Evolutionary conservation across 1,284 basidiomycete genomes (phyloP).

Genomic region (Ustilago curta): DNA sequence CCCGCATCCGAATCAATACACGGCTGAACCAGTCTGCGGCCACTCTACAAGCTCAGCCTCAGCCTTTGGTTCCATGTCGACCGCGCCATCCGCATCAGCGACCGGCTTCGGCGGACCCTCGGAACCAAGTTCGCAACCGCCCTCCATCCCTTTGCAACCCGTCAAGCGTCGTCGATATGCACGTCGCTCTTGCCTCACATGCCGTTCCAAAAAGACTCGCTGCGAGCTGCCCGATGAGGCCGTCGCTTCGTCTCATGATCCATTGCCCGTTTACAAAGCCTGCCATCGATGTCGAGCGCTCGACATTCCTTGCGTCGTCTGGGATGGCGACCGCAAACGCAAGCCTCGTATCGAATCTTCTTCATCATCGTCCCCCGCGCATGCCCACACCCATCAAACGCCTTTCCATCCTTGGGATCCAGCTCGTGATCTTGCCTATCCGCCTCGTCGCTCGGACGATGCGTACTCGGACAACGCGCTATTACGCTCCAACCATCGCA

Average conservation of each 20-base stretch:
- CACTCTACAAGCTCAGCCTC: slow-evolving; percentile 1
- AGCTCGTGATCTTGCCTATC: background rate
- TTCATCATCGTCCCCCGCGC: background rate
- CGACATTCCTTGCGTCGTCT: slow-evolving; percentile 47
- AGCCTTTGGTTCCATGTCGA: slow-evolving; percentile 1
- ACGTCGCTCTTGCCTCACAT: slow-evolving; percentile 47
- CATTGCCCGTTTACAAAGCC: slow-evolving; percentile 28
- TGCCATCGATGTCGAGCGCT: slow-evolving; percentile 45
- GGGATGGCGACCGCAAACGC: slow-evolving; percentile 47
- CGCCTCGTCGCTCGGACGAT: background rate
- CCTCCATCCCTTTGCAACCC: slow-evolving; percentile 8
- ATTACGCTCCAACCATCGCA: background rate
- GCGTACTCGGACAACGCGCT: background rate
- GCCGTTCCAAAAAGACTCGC: slow-evolving; percentile 48
- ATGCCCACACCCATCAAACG: background rate
- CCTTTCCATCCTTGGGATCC: background rate
- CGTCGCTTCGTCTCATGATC: slow-evolving; percentile 30
- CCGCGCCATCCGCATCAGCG: background rate
- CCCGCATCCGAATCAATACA: background rate
- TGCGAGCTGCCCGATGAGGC: slow-evolving; percentile 50
- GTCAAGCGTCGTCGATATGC: slow-evolving; percentile 34
- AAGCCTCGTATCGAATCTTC: slow-evolving; percentile 20
- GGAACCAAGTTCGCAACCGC: background rate
- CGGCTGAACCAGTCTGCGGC: background rate
- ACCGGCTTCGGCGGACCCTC: background rate